Evolutionary conservation across 208 protist genomes (phyloP).

Genomic region (Trypanosomatidae sp.): DNA sequence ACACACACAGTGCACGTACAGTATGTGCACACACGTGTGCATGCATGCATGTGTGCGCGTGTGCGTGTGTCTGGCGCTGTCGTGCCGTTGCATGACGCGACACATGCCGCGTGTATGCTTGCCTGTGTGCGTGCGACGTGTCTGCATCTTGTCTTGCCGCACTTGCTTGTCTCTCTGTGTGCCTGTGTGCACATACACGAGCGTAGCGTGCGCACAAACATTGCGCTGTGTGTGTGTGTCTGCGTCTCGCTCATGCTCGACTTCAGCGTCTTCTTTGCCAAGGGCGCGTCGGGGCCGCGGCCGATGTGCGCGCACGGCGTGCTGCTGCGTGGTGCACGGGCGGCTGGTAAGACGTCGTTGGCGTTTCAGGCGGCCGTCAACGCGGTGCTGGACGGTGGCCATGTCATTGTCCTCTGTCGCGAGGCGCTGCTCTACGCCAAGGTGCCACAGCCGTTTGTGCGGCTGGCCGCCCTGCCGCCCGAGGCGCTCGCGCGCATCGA

Average conservation of each 20-base stretch:
- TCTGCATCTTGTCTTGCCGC: background rate
- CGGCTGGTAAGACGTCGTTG: constrained; percentile 43
- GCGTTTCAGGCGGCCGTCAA: constrained; percentile 56
- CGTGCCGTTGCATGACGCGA: too few relatives aligned
- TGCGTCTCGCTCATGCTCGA: constrained; percentile 7
- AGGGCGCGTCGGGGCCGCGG: constrained; percentile 4
- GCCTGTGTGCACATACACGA: background rate
- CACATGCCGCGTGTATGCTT: too few relatives aligned
- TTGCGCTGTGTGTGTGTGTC: background rate
- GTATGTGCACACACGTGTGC: background rate
- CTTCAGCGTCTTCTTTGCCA: constrained; percentile 8
- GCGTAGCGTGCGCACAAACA: background rate
- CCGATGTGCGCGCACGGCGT: constrained; percentile 23
- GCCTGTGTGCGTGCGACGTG: background rate
- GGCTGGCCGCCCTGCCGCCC: constrained; percentile 16
- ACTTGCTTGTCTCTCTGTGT: background rate
- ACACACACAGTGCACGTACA: background rate
- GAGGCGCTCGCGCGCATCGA: constrained; percentile 25
- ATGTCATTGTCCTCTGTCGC: constrained; percentile 31
- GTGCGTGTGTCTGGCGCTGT: too few relatives aligned
- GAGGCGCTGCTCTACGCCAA: constrained; percentile 31
- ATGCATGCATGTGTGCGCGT: background rate
- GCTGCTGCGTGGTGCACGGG: constrained; percentile 26
- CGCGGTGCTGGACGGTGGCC: constrained; percentile 9
- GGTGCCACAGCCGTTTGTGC: constrained; percentile 42